Percentiles rank a stretch among this genome's conserved stretches.
Conservation (phyloP, 2,329 filamentous ascomycete species). For the Tolypocladium album region DNA sequence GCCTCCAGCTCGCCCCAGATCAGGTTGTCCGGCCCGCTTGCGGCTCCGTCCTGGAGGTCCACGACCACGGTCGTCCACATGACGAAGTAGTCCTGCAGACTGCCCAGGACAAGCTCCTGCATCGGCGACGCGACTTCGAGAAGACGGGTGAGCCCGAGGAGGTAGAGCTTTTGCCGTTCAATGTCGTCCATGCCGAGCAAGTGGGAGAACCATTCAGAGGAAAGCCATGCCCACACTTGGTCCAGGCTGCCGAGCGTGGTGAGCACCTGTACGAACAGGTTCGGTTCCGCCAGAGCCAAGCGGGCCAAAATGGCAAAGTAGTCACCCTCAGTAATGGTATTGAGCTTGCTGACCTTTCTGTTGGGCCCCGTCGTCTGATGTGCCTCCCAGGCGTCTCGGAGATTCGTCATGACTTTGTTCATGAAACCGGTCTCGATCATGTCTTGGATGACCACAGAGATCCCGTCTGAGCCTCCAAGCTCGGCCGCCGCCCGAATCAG, state of each 20-base stretch:
- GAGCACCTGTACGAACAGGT: conserved; percentile 52
- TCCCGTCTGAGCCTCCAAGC: conserved; percentile 49
- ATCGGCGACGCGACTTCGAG: conserved; percentile 51
- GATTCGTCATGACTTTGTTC: conserved; percentile 49
- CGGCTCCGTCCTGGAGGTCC: conserved; percentile 52
- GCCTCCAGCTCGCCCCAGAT: conserved; percentile 31
- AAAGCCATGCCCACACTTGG: conserved; percentile 49
- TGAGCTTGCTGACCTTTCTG: conserved; percentile 55
- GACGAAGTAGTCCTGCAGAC: conserved; percentile 62
- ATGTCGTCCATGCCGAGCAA: conserved; percentile 57
- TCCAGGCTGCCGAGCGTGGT: conserved; percentile 33
- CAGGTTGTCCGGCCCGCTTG: conserved; percentile 39
- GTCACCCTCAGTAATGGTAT: conserved; percentile 68
- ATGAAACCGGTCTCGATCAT: conserved; percentile 55
- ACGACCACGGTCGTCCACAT: conserved; percentile 64
- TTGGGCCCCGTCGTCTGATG: conserved; percentile 77
- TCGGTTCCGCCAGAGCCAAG: conserved; percentile 62
- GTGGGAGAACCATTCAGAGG: conserved; percentile 55
- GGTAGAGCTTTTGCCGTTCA: conserved; percentile 59
- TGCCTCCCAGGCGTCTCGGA: conserved; percentile 60
- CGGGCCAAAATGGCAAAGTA: conserved; percentile 78
- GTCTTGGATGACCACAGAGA: conserved; percentile 53
- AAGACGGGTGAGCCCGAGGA: conserved; percentile 61
- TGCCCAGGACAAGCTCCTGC: conserved; percentile 45
- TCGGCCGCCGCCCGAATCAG: conserved; percentile 52